Evolutionary conservation across 257 asterid species (phyloP).

Genomic region (Nicotiana noctiflora): DNA sequence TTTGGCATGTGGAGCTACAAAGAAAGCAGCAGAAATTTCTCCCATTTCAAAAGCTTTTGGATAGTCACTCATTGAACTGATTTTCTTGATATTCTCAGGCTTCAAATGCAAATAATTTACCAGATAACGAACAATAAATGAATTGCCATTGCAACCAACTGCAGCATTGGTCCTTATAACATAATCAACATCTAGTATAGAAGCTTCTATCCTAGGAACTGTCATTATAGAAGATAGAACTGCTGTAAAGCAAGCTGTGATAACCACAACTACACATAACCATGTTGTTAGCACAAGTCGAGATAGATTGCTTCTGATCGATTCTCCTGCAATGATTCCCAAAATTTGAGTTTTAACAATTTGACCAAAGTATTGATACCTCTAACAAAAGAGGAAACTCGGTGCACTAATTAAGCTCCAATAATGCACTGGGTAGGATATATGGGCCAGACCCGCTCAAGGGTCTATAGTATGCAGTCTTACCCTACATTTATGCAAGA

Average conservation of each 20-base stretch:
- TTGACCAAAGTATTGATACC: neutral
- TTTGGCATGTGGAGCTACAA: slow-evolving; percentile 50
- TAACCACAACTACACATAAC: slow-evolving; percentile 38
- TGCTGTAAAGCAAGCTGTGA: slow-evolving; percentile 53
- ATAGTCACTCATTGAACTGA: slow-evolving; percentile 30
- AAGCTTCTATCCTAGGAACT: slow-evolving; percentile 43
- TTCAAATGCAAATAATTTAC: slow-evolving; percentile 29
- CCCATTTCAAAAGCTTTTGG: slow-evolving; percentile 38
- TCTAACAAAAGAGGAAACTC: too few relatives aligned
- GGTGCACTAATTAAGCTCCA: too few relatives aligned
- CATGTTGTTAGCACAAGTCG: slow-evolving; percentile 45
- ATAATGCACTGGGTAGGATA: too few relatives aligned
- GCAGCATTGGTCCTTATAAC: slow-evolving; percentile 33
- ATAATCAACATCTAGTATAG: slow-evolving; percentile 29
- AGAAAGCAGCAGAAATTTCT: slow-evolving; percentile 56
- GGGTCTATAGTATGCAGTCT: too few relatives aligned
- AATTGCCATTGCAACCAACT: slow-evolving; percentile 49
- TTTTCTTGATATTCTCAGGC: slow-evolving; percentile 21
- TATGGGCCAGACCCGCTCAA: too few relatives aligned
- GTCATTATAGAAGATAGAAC: slow-evolving; percentile 51
- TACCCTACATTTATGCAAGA: neutral
- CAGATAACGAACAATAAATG: slow-evolving; percentile 38
- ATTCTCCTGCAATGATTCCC: slow-evolving; percentile 36
- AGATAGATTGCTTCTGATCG: slow-evolving; percentile 33
- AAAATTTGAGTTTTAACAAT: neutral